Evolutionary conservation across 169 alveolate species (phyloP).

Genomic region (Eimeria acervulina): DNA sequence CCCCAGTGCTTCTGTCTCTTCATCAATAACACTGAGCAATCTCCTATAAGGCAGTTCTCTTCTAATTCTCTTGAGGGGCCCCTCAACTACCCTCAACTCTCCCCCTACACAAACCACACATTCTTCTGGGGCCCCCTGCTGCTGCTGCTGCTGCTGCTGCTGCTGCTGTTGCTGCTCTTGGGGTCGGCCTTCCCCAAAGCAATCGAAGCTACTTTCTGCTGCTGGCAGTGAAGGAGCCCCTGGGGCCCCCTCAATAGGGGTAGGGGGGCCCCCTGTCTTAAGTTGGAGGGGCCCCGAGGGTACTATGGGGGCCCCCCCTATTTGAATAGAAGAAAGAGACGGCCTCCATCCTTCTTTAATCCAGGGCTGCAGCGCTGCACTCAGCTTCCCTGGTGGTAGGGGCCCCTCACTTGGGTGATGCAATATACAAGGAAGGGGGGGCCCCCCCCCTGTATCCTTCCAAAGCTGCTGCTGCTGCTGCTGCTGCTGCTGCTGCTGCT

Average conservation of each 20-base stretch:
- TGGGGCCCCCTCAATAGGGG: not conserved
- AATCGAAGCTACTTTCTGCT: too few species aligned
- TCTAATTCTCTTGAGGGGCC: not conserved
- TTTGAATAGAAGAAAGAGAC: not conserved
- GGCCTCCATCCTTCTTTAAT: slow-evolving; percentile 54
- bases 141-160: too few species aligned
- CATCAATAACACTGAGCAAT: not conserved
- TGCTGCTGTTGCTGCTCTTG: too few species aligned
- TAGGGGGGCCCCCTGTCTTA: too few species aligned
- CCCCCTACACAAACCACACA: not conserved
- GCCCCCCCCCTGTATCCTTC: not conserved
- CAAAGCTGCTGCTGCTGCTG: not conserved
- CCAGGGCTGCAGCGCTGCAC: slow-evolving; percentile 50
- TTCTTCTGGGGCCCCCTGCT: not conserved
- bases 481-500: slow-evolving; percentile 22
- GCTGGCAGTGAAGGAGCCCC: not conserved
- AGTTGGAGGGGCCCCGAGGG: too few species aligned
- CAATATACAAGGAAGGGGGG: slow-evolving; percentile 48
- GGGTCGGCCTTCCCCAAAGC: too few species aligned
- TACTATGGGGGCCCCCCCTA: not conserved
- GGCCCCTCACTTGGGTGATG: slow-evolving; percentile 79
- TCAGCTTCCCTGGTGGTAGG: slow-evolving; percentile 19
- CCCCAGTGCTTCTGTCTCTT: slow-evolving; percentile 4
- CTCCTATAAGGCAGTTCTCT: not conserved
- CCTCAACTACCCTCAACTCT: not conserved